A percentile compares a stretch with the other conserved stretches of the same genome.
phyloP scores from a whole-genome alignment of 2,329 filamentous ascomycete species.

The Canariomyces notabilis region DNA sequence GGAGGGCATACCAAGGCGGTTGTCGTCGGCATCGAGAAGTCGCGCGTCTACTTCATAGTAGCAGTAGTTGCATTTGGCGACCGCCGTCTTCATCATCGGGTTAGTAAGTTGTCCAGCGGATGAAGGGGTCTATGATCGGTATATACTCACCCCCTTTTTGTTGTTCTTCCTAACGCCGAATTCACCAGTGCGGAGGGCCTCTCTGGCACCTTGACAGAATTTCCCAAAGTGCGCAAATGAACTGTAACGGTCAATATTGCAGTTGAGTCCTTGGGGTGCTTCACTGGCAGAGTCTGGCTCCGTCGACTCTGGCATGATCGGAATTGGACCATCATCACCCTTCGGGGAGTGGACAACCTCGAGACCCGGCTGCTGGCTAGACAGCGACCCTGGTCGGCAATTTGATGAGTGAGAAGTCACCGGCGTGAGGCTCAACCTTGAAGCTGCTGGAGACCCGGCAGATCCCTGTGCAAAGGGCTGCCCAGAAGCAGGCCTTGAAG shows the following conservation, averaged over 20 bases:
- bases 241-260: constrained; percentile 40
- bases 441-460: neutral
- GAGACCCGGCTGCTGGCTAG: neutral
- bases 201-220: constrained; percentile 51
- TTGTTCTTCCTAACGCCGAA: constrained; percentile 47
- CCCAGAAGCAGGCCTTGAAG: neutral
- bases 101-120: neutral
- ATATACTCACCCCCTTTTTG: constrained; percentile 41
- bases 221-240: constrained; percentile 51
- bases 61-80: constrained; percentile 50
- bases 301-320: constrained; percentile 6
- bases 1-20: constrained; percentile 39
- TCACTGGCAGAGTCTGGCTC: neutral
- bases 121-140: neutral
- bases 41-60: constrained; percentile 50
- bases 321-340: constrained; percentile 19
- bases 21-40: constrained; percentile 48
- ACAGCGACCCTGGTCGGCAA: neutral
- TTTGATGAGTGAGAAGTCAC: neutral
- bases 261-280: constrained; percentile 31
- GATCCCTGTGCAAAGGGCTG: neutral
- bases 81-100: constrained; percentile 25
- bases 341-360: neutral
- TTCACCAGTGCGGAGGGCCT: constrained; percentile 41
- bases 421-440: neutral